phyloP scores from a whole-genome alignment of 352 stramenopile species.

The Phytophthora fragariae region DNA sequence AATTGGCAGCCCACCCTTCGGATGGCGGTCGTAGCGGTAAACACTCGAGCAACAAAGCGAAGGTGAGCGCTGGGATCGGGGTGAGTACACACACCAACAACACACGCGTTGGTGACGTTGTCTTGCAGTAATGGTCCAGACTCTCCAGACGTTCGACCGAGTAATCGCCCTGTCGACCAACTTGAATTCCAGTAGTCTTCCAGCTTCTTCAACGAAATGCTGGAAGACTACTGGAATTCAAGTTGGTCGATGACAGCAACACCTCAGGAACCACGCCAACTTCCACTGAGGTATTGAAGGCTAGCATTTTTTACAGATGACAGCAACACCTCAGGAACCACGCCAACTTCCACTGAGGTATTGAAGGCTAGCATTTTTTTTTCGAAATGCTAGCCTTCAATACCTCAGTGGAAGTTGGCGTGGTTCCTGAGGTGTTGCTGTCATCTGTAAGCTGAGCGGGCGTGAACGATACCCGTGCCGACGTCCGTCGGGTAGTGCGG shows the following conservation, averaged over 20 bases:
- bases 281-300: no score
- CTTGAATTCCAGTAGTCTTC: conserved; percentile 4
- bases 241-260: no score
- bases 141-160: conserved; percentile 3
- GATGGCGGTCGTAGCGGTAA: background rate
- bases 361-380: no score
- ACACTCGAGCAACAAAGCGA: conserved; percentile 1
- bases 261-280: no score
- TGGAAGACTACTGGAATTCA: no score
- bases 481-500: no score
- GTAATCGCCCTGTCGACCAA: background rate
- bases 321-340: no score
- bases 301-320: no score
- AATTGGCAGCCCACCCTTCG: conserved; percentile 6
- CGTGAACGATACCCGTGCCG: no score
- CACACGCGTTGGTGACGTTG: background rate
- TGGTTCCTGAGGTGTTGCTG: background rate
- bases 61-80: background rate
- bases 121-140: conserved; percentile 9
- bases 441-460: background rate
- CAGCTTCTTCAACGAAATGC: background rate
- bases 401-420: background rate
- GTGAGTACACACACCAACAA: background rate
- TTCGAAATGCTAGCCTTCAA: background rate
- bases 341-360: no score